A percentile compares a stretch with the other conserved stretches of the same genome.
phyloP scores from a whole-genome alignment of 2,329 filamentous ascomycete genomes.

The Pleoardoris graminearum region DNA sequence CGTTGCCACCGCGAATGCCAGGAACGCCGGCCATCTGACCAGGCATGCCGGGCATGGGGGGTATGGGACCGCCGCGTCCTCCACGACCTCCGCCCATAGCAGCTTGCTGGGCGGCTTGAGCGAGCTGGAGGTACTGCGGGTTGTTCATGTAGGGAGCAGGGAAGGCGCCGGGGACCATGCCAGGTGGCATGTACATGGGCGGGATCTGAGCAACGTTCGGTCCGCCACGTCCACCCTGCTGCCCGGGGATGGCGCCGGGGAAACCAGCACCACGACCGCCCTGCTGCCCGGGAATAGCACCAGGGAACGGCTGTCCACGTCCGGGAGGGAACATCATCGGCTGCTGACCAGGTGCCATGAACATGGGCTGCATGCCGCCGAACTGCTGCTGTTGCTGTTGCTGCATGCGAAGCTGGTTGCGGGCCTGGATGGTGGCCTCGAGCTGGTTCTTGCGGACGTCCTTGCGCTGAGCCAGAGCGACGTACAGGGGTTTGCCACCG shows the following conservation, averaged over 20 bases:
- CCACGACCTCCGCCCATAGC: conserved; percentile 55
- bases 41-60: conserved; percentile 68
- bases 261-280: conserved; percentile 85
- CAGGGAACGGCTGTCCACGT: conserved; percentile 65
- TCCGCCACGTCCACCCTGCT: conserved; percentile 85
- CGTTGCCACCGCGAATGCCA: conserved; percentile 48
- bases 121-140: conserved; percentile 77
- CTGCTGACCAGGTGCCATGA: conserved; percentile 84
- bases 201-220: conserved; percentile 77
- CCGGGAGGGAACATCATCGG: conserved; percentile 62
- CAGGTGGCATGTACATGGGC: conserved; percentile 76
- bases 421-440: conserved; percentile 97
- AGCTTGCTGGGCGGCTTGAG: conserved; percentile 71
- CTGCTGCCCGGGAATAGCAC: conserved; percentile 68
- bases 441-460: conserved; percentile 99
- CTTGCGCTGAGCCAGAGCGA: conserved; percentile 98
- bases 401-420: conserved; percentile 98
- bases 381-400: conserved; percentile 76
- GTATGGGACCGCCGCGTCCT: conserved; percentile 66
- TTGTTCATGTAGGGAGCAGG: conserved; percentile 79
- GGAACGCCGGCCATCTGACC: conserved; percentile 62
- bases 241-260: conserved; percentile 76
- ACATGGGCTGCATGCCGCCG: conserved; percentile 69
- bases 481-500: conserved; percentile 93
- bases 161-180: conserved; percentile 66